A percentile compares a stretch with the other conserved stretches of the same genome.
Conservation (phyloP, 148 eudicot genomes). For the Beta vulgaris region DNA sequence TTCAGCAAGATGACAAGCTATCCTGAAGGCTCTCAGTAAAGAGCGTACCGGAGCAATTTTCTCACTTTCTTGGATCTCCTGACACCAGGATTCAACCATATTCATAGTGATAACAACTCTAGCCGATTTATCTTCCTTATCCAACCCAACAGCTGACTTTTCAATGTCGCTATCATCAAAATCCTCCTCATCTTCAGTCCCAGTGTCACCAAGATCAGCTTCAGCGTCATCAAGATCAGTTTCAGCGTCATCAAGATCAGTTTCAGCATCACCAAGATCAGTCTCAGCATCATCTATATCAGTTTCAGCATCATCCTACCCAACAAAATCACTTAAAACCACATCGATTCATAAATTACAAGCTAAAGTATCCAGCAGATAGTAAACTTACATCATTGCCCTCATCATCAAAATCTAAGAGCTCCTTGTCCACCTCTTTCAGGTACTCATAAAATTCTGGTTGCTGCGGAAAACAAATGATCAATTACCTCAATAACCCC, state of each 20-base stretch:
- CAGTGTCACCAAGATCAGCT: conserved; percentile 10
- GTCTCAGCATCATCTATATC: not conserved
- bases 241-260: conserved; percentile 10
- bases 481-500: conserved; percentile 1
- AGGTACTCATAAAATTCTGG: conserved; percentile 85
- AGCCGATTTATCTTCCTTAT: conserved; percentile 44
- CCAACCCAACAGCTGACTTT: conserved; percentile 18
- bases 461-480: conserved; percentile 49
- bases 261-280: not conserved
- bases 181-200: conserved; percentile 37
- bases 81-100: conserved; percentile 92
- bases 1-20: conserved; percentile 95
- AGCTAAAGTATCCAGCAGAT: not conserved
- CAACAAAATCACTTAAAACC: not conserved
- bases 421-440: conserved; percentile 79
- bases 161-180: conserved; percentile 47
- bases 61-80: conserved; percentile 43
- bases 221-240: conserved; percentile 26
- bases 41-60: conserved; percentile 72
- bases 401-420: conserved; percentile 76
- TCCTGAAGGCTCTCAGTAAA: conserved; percentile 73
- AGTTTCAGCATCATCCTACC: conserved; percentile 18
- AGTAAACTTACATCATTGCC: conserved; percentile 66
- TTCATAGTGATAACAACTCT: conserved; percentile 61
- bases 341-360: conserved; percentile 4